These are phyloP conservation scores for Paecilomyces sp. DNA, from an alignment of 2,329 filamentous ascomycete species.

Conservation along the genomic window DNA sequence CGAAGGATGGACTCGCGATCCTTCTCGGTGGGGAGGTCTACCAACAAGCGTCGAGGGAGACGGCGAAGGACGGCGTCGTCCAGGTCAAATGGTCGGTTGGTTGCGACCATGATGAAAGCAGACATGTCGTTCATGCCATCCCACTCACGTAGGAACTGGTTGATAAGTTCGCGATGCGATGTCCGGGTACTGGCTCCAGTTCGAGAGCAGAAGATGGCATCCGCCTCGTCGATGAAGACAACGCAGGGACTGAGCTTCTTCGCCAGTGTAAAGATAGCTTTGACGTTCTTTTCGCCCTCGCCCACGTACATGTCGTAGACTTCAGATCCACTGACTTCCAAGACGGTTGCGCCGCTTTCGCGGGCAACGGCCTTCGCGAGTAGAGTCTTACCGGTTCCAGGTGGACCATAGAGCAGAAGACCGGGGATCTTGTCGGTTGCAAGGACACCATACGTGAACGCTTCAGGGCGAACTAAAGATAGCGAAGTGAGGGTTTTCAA, in stretches of 20 bases:
- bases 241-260: conserved; percentile 88
- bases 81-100: conserved; percentile 89
- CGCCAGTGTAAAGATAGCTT: conserved; percentile 82
- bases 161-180: conserved; percentile 82
- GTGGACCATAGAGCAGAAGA: conserved; percentile 79
- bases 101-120: conserved; percentile 97
- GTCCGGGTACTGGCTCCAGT: conserved; percentile 55
- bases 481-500: conserved; percentile 84
- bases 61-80: conserved; percentile 55
- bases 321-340: conserved; percentile 83
- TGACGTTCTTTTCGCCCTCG: conserved; percentile 92
- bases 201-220: conserved; percentile 79
- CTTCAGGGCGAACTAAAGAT: conserved; percentile 79
- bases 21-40: conserved; percentile 41
- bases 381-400: conserved; percentile 58
- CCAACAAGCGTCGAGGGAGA: conserved; percentile 41
- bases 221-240: conserved; percentile 95
- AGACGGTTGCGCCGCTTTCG: conserved; percentile 58
- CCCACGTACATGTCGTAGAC: conserved; percentile 97
- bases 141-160: conserved; percentile 95
- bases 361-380: conserved; percentile 60
- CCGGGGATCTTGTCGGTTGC: conserved; percentile 87
- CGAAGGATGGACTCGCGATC: conserved; percentile 42
- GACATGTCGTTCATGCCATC: conserved; percentile 78
- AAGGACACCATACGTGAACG: conserved; percentile 92